Evolutionary conservation across 2,329 filamentous ascomycete species (phyloP), one percentile per base, ranked within the genome.

Genomic region (Fusarium sambucinum): DNA sequence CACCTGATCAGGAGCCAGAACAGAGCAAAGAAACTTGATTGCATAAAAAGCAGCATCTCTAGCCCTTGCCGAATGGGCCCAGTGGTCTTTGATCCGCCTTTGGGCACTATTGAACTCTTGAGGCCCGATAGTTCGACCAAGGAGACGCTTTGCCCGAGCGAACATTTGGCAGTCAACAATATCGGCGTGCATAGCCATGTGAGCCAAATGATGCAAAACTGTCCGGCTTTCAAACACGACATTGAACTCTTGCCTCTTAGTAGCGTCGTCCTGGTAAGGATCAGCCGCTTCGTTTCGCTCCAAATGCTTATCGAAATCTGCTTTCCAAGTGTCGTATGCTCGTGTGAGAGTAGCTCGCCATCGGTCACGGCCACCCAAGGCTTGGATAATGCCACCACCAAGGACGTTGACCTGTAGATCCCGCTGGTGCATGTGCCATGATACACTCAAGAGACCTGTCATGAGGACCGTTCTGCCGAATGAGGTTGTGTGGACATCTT

Each of bases 151-250:
- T 2, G 95, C 93, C 11, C 94, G 90, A 7, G 95, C 96, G 77
- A 96, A 97, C 69, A 98, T 96, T 79, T 98, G 95, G 74, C 94
- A 95, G 77, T 98, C 95, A n/a, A 97, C 92, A 55, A 98, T 93
- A 75, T 98, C 95, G 25, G 97, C 94, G 75, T 98, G 94, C 87
- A 97, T 97, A 5, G 94, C 93, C 93, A 99, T 97, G 78, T 98
- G 96, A 1, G 96, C 96, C 14, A 99, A 84, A 73, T 97, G 93
- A 76, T 98, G 94, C 44, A 98, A 83, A 29, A 97, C 95, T 4
- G 92, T 96, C 21, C 93, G 89, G 66, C 91, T 94, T 77, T 97
- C 93, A 72, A 96, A 95, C 30, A 96, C 90, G 16, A 87, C 80
- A 57, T 85, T 87, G 52, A 83, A 80, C 61, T 88, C 85, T 71